Percentiles rank a stretch among this genome's conserved stretches.
Evolutionary conservation across 2,329 filamentous ascomycete genomes (phyloP).

Genomic region (Diplodia mutila): DNA sequence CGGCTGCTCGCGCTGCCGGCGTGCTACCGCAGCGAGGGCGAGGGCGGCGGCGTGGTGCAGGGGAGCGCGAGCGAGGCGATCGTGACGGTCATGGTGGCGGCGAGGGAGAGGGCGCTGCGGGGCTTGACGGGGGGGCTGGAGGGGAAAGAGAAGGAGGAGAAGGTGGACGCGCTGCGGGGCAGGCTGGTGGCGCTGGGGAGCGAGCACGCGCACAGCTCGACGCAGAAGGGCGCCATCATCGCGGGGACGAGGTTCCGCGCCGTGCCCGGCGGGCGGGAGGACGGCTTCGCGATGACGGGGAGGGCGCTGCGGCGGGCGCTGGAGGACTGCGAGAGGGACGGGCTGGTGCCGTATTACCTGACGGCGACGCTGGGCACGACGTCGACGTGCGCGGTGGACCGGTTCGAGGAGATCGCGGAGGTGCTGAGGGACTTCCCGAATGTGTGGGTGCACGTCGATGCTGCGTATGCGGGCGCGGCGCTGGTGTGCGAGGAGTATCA

Average conservation of each 20-base stretch:
- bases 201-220: conserved; percentile 78
- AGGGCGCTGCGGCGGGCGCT: conserved; percentile 64
- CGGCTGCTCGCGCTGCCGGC: conserved; percentile 73
- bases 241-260: conserved; percentile 80
- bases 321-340: conserved; percentile 66
- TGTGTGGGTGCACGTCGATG: conserved; percentile 93
- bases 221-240: conserved; percentile 84
- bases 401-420: conserved; percentile 70
- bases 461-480: conserved; percentile 86
- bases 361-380: conserved; percentile 86
- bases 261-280: conserved; percentile 64
- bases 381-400: conserved; percentile 83
- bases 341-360: conserved; percentile 83
- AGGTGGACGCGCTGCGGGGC: conserved; percentile 66
- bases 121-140: conserved; percentile 41
- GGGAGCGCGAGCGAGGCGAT: conserved; percentile 88
- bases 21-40: conserved; percentile 72
- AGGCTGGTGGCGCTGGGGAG: conserved; percentile 80
- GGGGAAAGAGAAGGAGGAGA: conserved; percentile 67
- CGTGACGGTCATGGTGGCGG: conserved; percentile 83
- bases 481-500: conserved; percentile 82
- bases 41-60: conserved; percentile 92
- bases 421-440: conserved; percentile 58
- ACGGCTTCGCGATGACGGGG: conserved; percentile 73
- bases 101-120: conserved; percentile 62